A percentile compares a stretch with the other conserved stretches of the same genome.
Evolutionary conservation across 1,139 yeast genomes (phyloP).

Genomic region (Dujonia santamariae): DNA sequence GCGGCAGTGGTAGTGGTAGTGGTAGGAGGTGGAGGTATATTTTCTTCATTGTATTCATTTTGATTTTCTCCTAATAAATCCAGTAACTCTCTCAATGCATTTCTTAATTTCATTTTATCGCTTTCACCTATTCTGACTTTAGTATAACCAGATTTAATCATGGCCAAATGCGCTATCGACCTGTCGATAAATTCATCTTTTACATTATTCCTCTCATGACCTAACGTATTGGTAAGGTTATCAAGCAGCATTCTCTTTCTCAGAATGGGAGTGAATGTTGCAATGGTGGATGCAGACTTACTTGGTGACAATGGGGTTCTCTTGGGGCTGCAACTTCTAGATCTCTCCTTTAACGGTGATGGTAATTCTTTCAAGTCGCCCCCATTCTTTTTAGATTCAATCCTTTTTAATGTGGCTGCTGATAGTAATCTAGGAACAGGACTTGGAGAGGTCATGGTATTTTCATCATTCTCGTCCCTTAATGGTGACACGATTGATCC

Average conservation of each 20-base stretch:
- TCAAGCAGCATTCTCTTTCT: conserved; percentile 5
- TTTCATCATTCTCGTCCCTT: conserved; percentile 3
- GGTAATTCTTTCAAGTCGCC: background rate
- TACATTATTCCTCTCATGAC: background rate
- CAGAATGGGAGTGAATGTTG: conserved; percentile 2
- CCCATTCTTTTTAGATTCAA: conserved; percentile 25
- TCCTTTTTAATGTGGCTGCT: conserved; percentile 30
- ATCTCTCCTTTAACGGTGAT: conserved; percentile 1
- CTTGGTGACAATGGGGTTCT: conserved; percentile 8
- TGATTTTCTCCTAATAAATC: conserved; percentile 9
- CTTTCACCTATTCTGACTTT: conserved; percentile 10
- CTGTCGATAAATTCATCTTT: conserved; percentile 10
- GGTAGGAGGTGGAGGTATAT: too few relatives aligned
- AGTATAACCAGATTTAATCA: conserved; percentile 10
- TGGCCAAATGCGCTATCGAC: conserved; percentile 10
- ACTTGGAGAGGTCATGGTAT: conserved; percentile 9
- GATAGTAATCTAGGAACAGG: conserved; percentile 16
- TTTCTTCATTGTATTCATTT: background rate
- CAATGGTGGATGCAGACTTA: conserved; percentile 3
- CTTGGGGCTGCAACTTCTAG: conserved; percentile 7
- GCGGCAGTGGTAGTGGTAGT: too few relatives aligned
- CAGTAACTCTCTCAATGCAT: conserved; percentile 12
- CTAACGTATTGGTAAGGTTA: conserved; percentile 3
- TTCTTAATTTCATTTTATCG: conserved; percentile 11
- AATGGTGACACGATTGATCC: conserved; percentile 10